Evolutionary conservation across 2,329 filamentous ascomycete species (phyloP).

Genomic region (Penicillium sp.): DNA sequence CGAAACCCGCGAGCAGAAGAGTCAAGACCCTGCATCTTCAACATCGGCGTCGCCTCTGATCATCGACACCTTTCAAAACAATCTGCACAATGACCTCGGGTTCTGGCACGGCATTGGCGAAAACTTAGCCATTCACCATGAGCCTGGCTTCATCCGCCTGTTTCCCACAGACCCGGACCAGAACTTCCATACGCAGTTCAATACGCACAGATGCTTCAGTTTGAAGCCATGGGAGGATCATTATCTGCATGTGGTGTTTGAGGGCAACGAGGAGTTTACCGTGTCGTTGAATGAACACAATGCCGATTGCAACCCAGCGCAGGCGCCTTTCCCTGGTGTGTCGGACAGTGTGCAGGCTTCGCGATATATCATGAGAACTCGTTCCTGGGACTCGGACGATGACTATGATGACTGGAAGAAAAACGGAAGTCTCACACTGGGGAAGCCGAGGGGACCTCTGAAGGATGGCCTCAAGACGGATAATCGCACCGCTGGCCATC

Average conservation of each 20-base stretch:
- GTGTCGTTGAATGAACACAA: constrained; percentile 70
- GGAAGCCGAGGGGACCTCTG: neutral
- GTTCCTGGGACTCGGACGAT: neutral
- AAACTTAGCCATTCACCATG: constrained; percentile 55
- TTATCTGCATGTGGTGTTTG: constrained; percentile 67
- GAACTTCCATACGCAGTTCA: constrained; percentile 62
- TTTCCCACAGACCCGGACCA: constrained; percentile 62
- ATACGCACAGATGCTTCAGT: constrained; percentile 56
- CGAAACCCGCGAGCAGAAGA: constrained; percentile 10
- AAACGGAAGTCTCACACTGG: neutral
- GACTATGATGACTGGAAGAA: neutral
- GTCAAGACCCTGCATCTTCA: neutral
- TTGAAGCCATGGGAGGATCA: constrained; percentile 56
- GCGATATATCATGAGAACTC: constrained; percentile 50
- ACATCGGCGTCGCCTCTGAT: constrained; percentile 36
- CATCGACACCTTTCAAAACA: constrained; percentile 62
- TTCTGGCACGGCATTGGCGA: constrained; percentile 70
- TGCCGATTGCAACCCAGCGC: constrained; percentile 55
- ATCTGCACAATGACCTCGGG: constrained; percentile 59
- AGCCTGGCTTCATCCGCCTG: constrained; percentile 56
- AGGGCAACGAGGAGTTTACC: constrained; percentile 63
- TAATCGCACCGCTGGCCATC: neutral
- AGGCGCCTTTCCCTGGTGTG: constrained; percentile 65
- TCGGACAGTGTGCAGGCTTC: constrained; percentile 68
- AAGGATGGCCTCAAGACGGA: neutral